Conservation (phyloP, 192 early-diverging fungal genomes). For the Coemansia sp. region DNA sequence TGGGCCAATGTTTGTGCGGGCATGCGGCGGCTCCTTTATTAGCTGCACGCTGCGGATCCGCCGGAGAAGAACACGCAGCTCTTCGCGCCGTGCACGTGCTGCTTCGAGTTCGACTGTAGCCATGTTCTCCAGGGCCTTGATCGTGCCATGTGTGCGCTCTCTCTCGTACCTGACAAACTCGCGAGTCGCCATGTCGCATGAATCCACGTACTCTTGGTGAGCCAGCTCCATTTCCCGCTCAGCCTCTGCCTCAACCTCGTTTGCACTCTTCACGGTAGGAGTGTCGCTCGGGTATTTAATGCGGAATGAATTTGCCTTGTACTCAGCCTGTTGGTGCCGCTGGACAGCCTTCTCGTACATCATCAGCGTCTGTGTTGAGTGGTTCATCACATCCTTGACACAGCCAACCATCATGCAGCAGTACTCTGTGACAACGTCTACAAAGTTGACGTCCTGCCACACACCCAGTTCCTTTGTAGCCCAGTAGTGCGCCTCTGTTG, state of each 20-base stretch:
- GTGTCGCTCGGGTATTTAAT: slow-evolving; percentile 51
- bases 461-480: slow-evolving; percentile 42
- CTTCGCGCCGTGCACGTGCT: slow-evolving; percentile 35
- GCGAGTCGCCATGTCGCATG: slow-evolving; percentile 32
- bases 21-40: slow-evolving; percentile 44
- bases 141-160: slow-evolving; percentile 34
- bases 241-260: slow-evolving; percentile 42
- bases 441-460: slow-evolving; percentile 49
- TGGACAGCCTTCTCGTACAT: slow-evolving; percentile 49
- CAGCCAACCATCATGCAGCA: slow-evolving; percentile 34
- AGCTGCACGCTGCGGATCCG: slow-evolving; percentile 44
- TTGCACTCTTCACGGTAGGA: slow-evolving; percentile 47
- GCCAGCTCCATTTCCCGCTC: slow-evolving; percentile 47
- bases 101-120: slow-evolving; percentile 45
- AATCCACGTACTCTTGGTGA: slow-evolving; percentile 49
- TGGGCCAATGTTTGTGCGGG: slow-evolving; percentile 49
- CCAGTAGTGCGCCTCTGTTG: slow-evolving; percentile 46
- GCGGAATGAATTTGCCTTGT: slow-evolving; percentile 38
- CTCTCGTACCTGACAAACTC: slow-evolving; percentile 49
- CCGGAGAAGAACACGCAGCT: slow-evolving; percentile 31
- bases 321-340: slow-evolving; percentile 28
- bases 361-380: slow-evolving; percentile 44
- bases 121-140: slow-evolving; percentile 44
- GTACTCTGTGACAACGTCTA: slow-evolving; percentile 39
- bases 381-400: slow-evolving; percentile 45